These are phyloP conservation scores for Cadophora gregata DNA, from an alignment of 2,329 filamentous ascomycete species.

Conservation along the genomic window DNA sequence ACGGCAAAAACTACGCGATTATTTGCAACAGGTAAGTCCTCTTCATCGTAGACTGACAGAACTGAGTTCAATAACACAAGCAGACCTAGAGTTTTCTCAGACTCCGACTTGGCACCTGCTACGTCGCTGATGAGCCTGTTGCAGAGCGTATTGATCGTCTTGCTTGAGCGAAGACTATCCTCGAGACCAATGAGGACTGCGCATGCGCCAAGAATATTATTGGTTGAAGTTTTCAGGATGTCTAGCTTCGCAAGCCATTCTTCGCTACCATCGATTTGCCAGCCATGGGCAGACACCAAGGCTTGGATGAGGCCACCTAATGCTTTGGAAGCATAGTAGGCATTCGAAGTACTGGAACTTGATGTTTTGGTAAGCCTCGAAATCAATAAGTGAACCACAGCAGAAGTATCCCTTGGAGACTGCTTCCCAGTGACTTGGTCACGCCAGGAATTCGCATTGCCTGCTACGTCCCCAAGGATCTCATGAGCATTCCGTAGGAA, in stretches of 20 bases:
- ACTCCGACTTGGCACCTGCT: constrained; percentile 53
- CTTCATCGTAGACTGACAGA: constrained; percentile 57
- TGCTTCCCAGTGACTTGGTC: constrained; percentile 11
- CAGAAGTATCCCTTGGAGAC: constrained; percentile 44
- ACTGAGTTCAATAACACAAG: constrained; percentile 62
- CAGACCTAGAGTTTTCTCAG: constrained; percentile 53
- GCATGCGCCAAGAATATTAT: constrained; percentile 55
- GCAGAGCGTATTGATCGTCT: constrained; percentile 57
- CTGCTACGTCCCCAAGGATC: constrained; percentile 31
- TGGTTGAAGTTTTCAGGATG: constrained; percentile 53
- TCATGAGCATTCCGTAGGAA: constrained; percentile 28
- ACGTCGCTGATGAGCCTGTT: constrained; percentile 66
- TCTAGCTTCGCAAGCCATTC: constrained; percentile 53
- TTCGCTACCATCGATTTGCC: constrained; percentile 51
- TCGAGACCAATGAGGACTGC: constrained; percentile 60
- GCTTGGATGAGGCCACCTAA: constrained; percentile 57
- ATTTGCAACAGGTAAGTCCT: constrained; percentile 61
- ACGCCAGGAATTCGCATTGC: constrained; percentile 54
- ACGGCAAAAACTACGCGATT: constrained; percentile 71
- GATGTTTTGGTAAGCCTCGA: constrained; percentile 53
- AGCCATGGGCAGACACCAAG: constrained; percentile 54
- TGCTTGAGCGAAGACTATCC: constrained; percentile 53
- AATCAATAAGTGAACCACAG: constrained; percentile 51
- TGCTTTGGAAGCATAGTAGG: constrained; percentile 59
- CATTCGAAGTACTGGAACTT: constrained; percentile 49